Evolutionary conservation across 345 rosid genomes (phyloP).

Genomic region (Acer campestre): DNA sequence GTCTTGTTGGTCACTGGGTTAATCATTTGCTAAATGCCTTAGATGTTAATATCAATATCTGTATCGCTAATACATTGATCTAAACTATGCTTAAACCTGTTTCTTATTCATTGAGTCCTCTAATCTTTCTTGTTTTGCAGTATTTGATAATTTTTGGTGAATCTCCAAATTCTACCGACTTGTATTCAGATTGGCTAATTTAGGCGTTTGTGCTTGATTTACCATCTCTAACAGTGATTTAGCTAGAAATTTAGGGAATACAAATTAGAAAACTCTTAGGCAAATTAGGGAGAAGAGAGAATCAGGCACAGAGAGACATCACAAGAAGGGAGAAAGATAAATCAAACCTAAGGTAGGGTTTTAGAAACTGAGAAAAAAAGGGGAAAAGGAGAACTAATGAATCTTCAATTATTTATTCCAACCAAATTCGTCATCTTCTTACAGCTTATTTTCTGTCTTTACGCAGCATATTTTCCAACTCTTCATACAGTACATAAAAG

Average conservation of each 20-base stretch:
- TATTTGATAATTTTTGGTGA: not conserved
- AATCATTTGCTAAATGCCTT: conserved; percentile 17
- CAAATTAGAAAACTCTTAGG: not conserved
- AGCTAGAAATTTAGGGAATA: not conserved
- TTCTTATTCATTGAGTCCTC: not conserved
- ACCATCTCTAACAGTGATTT: not conserved
- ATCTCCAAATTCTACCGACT: not conserved
- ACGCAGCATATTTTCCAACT: not conserved
- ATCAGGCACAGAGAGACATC: not conserved
- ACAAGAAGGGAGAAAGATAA: not conserved
- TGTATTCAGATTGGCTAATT: not conserved
- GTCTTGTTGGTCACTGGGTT: conserved; percentile 1
- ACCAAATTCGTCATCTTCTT: not conserved
- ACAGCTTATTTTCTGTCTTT: not conserved
- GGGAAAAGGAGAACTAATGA: too few relatives aligned
- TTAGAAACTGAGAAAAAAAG: not conserved
- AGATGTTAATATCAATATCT: not conserved
- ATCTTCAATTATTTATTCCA: not conserved
- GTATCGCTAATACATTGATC: not conserved
- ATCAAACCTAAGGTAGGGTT: not conserved
- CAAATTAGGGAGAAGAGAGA: not conserved
- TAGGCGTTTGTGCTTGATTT: not conserved
- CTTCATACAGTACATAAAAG: not conserved
- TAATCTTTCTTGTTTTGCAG: not conserved
- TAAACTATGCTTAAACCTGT: not conserved